Percentiles rank a stretch among this genome's conserved stretches.
These are phyloP conservation scores for Vicia faba DNA, from an alignment of 306 rosid species.

Conservation along the genomic window DNA sequence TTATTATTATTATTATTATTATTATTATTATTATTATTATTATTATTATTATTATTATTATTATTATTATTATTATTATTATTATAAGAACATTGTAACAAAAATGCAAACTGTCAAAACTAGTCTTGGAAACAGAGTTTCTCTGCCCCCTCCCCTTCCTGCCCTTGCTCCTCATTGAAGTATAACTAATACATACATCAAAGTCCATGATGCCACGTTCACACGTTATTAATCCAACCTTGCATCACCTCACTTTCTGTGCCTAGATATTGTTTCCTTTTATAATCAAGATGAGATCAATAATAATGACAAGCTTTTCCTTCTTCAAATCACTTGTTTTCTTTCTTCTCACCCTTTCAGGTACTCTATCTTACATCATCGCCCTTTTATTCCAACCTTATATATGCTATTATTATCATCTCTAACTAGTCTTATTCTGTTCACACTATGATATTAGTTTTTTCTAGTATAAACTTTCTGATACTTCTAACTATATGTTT, in stretches of 20 bases:
- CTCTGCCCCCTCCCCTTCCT: background rate
- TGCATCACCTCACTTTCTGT: constrained; percentile 24
- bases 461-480: background rate
- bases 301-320: constrained; percentile 38
- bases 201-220: background rate
- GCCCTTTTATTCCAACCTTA: background rate
- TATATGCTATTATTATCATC: background rate
- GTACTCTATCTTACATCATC: constrained; percentile 39
- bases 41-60: no score
- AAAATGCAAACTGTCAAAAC: background rate
- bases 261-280: constrained; percentile 9
- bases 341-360: constrained; percentile 55
- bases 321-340: constrained; percentile 45
- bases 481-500: constrained; percentile 20
- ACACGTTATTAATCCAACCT: constrained; percentile 13
- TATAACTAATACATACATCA: background rate
- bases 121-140: background rate
- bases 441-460: background rate
- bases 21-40: no score
- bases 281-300: constrained; percentile 45
- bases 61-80: no score
- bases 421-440: constrained; percentile 12
- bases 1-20: no score
- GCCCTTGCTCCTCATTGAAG: background rate
- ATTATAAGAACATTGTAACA: background rate